A percentile compares a stretch with the other conserved stretches of the same genome.
These are phyloP conservation scores for Colletotrichum sp. DNA, from an alignment of 2,329 filamentous ascomycete genomes.

Conservation along the genomic window DNA sequence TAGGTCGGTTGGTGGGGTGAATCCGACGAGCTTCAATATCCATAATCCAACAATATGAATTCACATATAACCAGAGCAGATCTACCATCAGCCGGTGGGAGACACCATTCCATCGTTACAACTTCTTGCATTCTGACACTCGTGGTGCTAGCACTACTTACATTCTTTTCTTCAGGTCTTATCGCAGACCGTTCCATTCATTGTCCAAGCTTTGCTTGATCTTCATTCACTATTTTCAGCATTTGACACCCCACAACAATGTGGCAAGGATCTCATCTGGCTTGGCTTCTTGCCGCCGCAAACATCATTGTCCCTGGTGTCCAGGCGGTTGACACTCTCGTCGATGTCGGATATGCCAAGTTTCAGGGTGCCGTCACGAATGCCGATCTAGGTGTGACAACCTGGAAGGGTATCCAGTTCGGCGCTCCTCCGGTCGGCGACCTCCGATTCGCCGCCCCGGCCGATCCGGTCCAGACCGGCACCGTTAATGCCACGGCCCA, in stretches of 20 bases:
- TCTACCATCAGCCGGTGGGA: too few relatives aligned
- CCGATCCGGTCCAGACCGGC: constrained; percentile 50
- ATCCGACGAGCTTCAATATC: neutral
- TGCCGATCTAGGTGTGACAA: constrained; percentile 59
- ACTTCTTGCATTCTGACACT: neutral
- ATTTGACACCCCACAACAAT: neutral
- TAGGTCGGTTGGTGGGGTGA: neutral
- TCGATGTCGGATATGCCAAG: constrained; percentile 70
- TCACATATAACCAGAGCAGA: neutral
- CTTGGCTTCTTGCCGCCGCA: neutral
- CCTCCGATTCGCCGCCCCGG: constrained; percentile 70
- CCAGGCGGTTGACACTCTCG: constrained; percentile 35
- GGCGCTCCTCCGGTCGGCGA: constrained; percentile 71
- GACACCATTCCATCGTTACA: neutral
- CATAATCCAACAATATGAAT: neutral
- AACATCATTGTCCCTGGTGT: neutral
- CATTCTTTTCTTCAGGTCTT: neutral
- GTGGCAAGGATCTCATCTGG: constrained; percentile 3
- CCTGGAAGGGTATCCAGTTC: constrained; percentile 79
- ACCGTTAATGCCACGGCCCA: constrained; percentile 54
- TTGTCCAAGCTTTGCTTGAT: neutral
- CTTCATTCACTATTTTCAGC: neutral
- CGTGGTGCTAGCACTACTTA: constrained; percentile 1
- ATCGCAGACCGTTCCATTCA: neutral
- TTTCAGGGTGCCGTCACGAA: constrained; percentile 57